Percentiles rank a stretch among this genome's conserved stretches.
Conservation (phyloP, 768 basidiomycete genomes). For the Russula brevipes region DNA sequence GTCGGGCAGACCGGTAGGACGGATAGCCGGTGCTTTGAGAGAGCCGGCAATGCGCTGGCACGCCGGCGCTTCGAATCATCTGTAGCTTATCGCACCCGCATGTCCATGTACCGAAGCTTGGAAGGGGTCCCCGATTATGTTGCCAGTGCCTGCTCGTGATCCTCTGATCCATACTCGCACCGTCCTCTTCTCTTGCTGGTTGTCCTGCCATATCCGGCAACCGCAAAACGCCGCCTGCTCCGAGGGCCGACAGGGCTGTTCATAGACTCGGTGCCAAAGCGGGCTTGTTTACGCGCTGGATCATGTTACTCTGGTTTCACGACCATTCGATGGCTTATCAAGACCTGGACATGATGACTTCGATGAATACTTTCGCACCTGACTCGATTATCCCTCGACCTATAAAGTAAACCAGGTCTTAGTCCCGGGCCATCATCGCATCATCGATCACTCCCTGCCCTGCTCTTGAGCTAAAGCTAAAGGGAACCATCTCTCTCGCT, state of each 20-base stretch:
- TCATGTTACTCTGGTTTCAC: not conserved
- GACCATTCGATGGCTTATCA: not conserved
- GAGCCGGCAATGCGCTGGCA: no score
- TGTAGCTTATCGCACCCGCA: no score
- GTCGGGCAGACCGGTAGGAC: no score
- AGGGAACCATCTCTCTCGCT: not conserved
- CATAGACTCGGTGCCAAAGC: not conserved
- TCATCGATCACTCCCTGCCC: not conserved
- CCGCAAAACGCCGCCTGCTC: not conserved
- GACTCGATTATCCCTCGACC: not conserved
- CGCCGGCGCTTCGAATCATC: no score
- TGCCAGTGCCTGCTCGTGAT: no score
- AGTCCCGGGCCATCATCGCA: not conserved
- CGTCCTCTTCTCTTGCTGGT: not conserved
- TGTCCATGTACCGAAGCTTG: no score
- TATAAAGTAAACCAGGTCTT: conserved; percentile 2
- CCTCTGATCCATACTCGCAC: not conserved
- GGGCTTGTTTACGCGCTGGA: not conserved
- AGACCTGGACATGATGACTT: not conserved
- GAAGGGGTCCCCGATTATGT: no score
- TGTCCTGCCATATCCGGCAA: not conserved
- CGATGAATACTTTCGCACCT: not conserved
- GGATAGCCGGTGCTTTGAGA: no score
- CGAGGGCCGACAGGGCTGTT: no score
- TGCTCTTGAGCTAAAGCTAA: not conserved